phyloP scores from a whole-genome alignment of 2,329 filamentous ascomycete genomes.

The Beauveria medogensis region DNA sequence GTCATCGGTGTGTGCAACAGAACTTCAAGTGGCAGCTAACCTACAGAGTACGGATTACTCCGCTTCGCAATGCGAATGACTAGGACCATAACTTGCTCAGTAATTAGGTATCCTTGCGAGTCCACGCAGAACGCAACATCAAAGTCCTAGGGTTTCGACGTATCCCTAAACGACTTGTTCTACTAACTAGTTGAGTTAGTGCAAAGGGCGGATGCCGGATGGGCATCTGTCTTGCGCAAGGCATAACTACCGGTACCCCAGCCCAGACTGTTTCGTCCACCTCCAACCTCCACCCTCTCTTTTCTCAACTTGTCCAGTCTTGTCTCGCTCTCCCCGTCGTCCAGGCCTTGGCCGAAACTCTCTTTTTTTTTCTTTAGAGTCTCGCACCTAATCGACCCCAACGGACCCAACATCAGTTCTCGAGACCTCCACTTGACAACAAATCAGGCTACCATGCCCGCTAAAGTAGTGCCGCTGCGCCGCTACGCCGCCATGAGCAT shows the following conservation, averaged over 20 bases:
- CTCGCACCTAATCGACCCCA: not conserved
- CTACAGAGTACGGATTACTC: too few relatives aligned
- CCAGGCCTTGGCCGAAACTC: not conserved
- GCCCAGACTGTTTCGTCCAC: not conserved
- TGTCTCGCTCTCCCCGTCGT: not conserved
- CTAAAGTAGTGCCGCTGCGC: not conserved
- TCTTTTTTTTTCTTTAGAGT: too few relatives aligned
- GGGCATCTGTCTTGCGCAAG: not conserved
- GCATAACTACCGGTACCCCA: not conserved
- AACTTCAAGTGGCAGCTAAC: too few relatives aligned
- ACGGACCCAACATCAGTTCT: not conserved
- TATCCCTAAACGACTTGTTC: too few relatives aligned
- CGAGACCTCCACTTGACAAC: not conserved
- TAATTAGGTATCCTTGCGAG: too few relatives aligned
- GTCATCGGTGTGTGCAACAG: not conserved
- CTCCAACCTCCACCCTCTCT: not conserved
- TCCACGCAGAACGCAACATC: too few relatives aligned
- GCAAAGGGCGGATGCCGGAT: too few relatives aligned
- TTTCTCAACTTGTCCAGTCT: not conserved
- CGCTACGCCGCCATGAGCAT: not conserved
- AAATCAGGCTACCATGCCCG: not conserved
- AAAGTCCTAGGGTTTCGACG: too few relatives aligned
- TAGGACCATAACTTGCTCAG: too few relatives aligned
- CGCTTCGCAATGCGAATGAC: too few relatives aligned
- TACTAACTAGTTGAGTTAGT: too few relatives aligned